Conservation (phyloP, 1,284 basidiomycete genomes). For the Marasmius fiardii region DNA sequence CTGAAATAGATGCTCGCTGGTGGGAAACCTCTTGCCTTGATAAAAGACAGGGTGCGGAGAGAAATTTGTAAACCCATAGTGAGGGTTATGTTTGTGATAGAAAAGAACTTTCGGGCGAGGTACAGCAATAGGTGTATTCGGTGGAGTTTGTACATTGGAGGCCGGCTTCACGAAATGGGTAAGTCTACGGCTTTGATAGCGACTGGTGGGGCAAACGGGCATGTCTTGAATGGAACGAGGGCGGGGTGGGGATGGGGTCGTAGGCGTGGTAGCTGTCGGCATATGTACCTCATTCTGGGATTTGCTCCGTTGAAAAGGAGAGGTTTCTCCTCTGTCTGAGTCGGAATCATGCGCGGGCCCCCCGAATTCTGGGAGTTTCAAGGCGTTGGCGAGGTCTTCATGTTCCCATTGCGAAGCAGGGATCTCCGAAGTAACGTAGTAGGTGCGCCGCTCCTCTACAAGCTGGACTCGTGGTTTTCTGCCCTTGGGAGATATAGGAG, state of each 20-base stretch:
- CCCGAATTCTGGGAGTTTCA: conserved; percentile 25
- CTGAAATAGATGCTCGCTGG: conserved; percentile 68
- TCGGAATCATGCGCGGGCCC: too few species aligned
- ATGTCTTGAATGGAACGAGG: conserved; percentile 2
- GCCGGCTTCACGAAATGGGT: neutral
- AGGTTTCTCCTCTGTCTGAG: neutral
- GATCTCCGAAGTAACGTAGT: conserved; percentile 41
- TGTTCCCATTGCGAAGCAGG: conserved; percentile 37
- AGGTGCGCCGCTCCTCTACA: conserved; percentile 39
- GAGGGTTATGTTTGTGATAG: conserved; percentile 56
- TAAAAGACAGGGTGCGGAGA: conserved; percentile 55
- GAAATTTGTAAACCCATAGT: conserved; percentile 71
- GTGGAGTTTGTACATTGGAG: neutral
- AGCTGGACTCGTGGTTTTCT: conserved; percentile 17
- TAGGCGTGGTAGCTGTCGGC: neutral
- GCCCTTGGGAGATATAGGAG: neutral
- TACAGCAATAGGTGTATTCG: neutral
- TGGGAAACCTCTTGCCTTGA: conserved; percentile 58
- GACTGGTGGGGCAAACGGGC: neutral
- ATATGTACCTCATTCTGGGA: conserved; percentile 1
- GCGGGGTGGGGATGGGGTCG: neutral
- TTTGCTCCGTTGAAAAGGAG: conserved; percentile 2
- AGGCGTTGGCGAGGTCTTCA: conserved; percentile 33
- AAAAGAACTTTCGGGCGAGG: conserved; percentile 38
- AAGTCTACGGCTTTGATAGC: neutral